Evolutionary conservation across 2,329 filamentous ascomycete genomes (phyloP).

Genomic region (Nannizziopsis barbatae): DNA sequence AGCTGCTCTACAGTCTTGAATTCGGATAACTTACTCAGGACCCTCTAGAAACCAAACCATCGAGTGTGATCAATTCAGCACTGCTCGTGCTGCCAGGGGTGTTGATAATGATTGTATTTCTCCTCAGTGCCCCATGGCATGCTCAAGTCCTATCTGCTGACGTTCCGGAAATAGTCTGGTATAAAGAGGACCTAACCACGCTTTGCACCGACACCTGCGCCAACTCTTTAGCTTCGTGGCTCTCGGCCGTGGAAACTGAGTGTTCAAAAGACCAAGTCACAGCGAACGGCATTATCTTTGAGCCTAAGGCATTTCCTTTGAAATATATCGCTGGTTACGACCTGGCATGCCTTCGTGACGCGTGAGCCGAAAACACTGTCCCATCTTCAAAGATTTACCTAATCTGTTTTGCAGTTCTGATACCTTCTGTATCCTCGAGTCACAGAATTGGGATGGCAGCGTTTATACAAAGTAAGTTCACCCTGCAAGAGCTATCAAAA

Average conservation of each 20-base stretch:
- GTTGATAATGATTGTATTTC: slow-evolving; percentile 15
- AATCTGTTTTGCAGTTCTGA: slow-evolving; percentile 12
- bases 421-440: slow-evolving; percentile 16
- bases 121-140: not conserved
- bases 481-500: not conserved
- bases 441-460: slow-evolving; percentile 16
- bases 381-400: not conserved
- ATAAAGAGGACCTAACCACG: slow-evolving; percentile 13
- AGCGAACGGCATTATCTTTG: slow-evolving; percentile 12
- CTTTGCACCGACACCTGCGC: slow-evolving; percentile 15
- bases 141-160: slow-evolving; percentile 4
- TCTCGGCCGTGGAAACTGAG: slow-evolving; percentile 12
- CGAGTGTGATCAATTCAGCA: slow-evolving; percentile 14
- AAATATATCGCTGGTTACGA: slow-evolving; percentile 16
- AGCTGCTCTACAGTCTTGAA: not conserved
- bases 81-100: slow-evolving; percentile 14
- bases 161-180: slow-evolving; percentile 12
- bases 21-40: not conserved
- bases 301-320: slow-evolving; percentile 15
- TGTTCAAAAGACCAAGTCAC: slow-evolving; percentile 13
- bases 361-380: slow-evolving; percentile 2
- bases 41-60: slow-evolving; percentile 15
- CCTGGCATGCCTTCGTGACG: slow-evolving; percentile 15
- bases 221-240: slow-evolving; percentile 14
- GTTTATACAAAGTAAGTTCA: slow-evolving; percentile 10